phyloP scores from a whole-genome alignment of 192 early-diverging fungal genomes.

The Coemansia sp. region DNA sequence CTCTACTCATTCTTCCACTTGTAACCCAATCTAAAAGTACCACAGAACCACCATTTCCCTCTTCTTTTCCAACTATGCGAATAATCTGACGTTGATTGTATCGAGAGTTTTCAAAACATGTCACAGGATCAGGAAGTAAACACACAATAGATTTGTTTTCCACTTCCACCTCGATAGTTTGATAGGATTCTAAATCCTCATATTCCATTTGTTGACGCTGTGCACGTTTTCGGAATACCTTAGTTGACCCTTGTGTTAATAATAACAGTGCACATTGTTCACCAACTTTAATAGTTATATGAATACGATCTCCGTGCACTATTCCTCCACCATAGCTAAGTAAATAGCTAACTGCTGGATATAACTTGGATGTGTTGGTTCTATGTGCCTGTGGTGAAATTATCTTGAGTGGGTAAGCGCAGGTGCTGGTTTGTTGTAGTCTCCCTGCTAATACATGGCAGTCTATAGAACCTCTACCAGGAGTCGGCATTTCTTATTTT shows the following conservation, averaged over 20 bases:
- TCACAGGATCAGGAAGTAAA: constrained; percentile 76
- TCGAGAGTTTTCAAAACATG: constrained; percentile 64
- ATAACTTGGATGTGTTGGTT: background rate
- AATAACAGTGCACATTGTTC: constrained; percentile 60
- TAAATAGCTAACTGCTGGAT: constrained; percentile 56
- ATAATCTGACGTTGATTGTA: constrained; percentile 68
- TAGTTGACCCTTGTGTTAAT: constrained; percentile 81
- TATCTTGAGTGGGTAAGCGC: constrained; percentile 56
- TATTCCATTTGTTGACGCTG: constrained; percentile 10
- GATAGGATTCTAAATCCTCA: constrained; percentile 27
- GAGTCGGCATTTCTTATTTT: constrained; percentile 18
- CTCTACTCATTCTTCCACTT: constrained; percentile 67
- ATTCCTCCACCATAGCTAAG: constrained; percentile 80
- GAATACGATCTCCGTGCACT: constrained; percentile 65
- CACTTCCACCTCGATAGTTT: constrained; percentile 55
- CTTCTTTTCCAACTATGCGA: constrained; percentile 25
- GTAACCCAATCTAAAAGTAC: constrained; percentile 85
- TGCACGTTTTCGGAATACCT: constrained; percentile 67
- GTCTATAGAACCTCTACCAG: constrained; percentile 38
- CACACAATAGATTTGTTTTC: constrained; percentile 51
- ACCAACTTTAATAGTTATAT: constrained; percentile 57
- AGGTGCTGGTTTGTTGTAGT: constrained; percentile 21
- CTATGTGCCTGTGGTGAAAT: constrained; percentile 37
- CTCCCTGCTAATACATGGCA: constrained; percentile 41
- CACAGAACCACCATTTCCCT: constrained; percentile 47